Conservation (phyloP, 2,329 filamentous ascomycete genomes). For the Cordyceps pruinosa region DNA sequence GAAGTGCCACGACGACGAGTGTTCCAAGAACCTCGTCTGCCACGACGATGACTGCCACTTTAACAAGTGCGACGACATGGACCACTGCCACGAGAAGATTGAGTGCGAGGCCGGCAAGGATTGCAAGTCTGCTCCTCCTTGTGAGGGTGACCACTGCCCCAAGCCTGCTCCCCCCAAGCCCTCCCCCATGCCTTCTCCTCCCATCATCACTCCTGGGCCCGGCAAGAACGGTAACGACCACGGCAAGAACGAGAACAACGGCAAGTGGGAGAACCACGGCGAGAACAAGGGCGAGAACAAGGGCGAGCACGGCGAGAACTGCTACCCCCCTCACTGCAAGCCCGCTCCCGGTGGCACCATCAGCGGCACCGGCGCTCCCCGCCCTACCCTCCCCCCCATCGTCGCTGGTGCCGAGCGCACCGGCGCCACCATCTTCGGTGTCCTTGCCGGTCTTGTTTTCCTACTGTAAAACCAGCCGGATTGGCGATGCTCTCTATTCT, state of each 20-base stretch:
- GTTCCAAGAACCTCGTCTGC: conserved; percentile 29
- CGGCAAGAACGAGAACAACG: neutral
- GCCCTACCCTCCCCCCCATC: conserved; percentile 10
- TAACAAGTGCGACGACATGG: conserved; percentile 22
- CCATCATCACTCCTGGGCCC: conserved; percentile 14
- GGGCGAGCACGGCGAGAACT: neutral
- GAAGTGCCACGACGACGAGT: conserved; percentile 23
- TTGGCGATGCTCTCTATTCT: neutral
- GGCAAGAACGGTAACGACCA: neutral
- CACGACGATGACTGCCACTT: conserved; percentile 24
- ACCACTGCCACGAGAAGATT: conserved; percentile 24
- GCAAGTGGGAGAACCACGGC: no score
- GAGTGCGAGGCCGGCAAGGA: conserved; percentile 20
- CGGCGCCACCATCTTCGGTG: conserved; percentile 18
- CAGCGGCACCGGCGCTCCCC: neutral
- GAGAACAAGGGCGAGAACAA: neutral
- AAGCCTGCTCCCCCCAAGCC: conserved; percentile 14
- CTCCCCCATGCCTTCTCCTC: conserved; percentile 7
- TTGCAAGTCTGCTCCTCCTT: conserved; percentile 21
- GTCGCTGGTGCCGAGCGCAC: conserved; percentile 18
- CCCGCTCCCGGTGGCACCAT: conserved; percentile 2
- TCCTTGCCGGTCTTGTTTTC: conserved; percentile 18
- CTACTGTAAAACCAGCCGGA: conserved; percentile 16
- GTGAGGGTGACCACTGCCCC: conserved; percentile 16
- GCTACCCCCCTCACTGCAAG: neutral